Evolutionary conservation across 164 flowering plant species (phyloP), one percentile per base, ranked within the genome.

Genomic region (Stephania cephalantha): DNA sequence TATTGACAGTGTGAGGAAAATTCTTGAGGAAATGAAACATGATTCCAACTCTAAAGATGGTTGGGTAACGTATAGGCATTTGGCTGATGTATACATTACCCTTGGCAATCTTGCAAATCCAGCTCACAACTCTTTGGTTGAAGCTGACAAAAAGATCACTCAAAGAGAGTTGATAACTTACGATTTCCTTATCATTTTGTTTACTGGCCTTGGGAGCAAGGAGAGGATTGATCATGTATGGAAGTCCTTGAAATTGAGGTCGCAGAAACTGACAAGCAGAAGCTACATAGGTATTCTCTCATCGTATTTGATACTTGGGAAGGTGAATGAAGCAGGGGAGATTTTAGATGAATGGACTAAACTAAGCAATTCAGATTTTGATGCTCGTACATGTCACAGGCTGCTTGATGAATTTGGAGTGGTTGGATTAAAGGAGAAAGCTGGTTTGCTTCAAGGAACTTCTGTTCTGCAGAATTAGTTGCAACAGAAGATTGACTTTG

Each of bases 121-220:
- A 9, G 88, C 76, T 63, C 52, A 71, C 13, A 80, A 78, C 76
- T 68, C 91, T 48, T 46, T 89, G 20, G 88, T 88, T 48, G 94
- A 87, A 80, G 79, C 87, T 15, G 92, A 87, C 71, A 87, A 86
- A 74, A 79, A 82, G 69, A 83, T 88, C 46, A 82, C 90, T 58
- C 93, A 90, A 73, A 87, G 95, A 73, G 91, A 93, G 81, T 87
- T 89, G 94, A 90, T 94, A 72, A 89, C 93, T 0, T 96, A 96
- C 68, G 99, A 94, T 80, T 89, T 96, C 78, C 91, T 92, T 15
- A 82, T 92, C 18, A 84, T 94, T 71, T 82, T 92, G 53, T 80
- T 88, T 78, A 89, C 90, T 3, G 93, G 90, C 15, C 75, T 92
- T 76, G 87, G 88, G 73, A 84, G 89, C 78, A 90, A 87, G 79